phyloP scores from a whole-genome alignment of 176 grass and related monocot genomes.

The Saccharum officinarum region DNA sequence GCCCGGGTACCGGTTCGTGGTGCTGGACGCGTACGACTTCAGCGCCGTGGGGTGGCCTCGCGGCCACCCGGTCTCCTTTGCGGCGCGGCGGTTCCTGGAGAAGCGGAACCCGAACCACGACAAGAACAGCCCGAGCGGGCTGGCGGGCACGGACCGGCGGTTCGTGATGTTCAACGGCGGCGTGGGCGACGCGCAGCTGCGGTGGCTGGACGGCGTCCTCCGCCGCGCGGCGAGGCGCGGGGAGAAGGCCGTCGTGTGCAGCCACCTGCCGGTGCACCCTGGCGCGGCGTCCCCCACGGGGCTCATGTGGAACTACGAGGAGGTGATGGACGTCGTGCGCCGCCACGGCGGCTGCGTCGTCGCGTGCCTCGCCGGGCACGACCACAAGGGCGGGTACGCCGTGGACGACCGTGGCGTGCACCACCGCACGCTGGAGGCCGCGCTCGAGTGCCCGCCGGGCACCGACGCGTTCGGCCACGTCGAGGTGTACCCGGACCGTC shows the following conservation, averaged over 20 bases:
- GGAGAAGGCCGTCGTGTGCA: slow-evolving; percentile 70
- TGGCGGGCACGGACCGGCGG: slow-evolving; percentile 58
- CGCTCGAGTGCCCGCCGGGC: slow-evolving; percentile 82
- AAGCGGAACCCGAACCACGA: slow-evolving; percentile 65
- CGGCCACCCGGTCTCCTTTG: slow-evolving; percentile 43
- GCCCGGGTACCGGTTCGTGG: slow-evolving; percentile 61
- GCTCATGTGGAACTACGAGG: slow-evolving; percentile 89
- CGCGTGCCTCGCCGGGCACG: slow-evolving; percentile 78
- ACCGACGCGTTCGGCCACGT: slow-evolving; percentile 65
- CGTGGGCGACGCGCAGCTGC: slow-evolving; percentile 60
- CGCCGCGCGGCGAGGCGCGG: slow-evolving; percentile 22
- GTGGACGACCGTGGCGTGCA: slow-evolving; percentile 66
- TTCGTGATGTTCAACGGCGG: slow-evolving; percentile 90
- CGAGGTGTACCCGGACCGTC: slow-evolving; percentile 56
- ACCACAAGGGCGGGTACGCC: slow-evolving; percentile 68
- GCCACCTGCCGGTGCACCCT: slow-evolving; percentile 74
- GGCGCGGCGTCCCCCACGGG: slow-evolving; percentile 45
- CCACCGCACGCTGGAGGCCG: slow-evolving; percentile 78
- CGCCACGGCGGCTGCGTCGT: slow-evolving; percentile 57
- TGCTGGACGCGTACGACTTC: slow-evolving; percentile 87
- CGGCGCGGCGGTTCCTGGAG: slow-evolving; percentile 54
- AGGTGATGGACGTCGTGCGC: slow-evolving; percentile 62
- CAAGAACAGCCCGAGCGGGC: slow-evolving; percentile 71
- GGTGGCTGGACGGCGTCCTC: slow-evolving; percentile 69
- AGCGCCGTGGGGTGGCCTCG: slow-evolving; percentile 62